Conservation (phyloP, 768 basidiomycete genomes). For the Agrocybe chaxingu region DNA sequence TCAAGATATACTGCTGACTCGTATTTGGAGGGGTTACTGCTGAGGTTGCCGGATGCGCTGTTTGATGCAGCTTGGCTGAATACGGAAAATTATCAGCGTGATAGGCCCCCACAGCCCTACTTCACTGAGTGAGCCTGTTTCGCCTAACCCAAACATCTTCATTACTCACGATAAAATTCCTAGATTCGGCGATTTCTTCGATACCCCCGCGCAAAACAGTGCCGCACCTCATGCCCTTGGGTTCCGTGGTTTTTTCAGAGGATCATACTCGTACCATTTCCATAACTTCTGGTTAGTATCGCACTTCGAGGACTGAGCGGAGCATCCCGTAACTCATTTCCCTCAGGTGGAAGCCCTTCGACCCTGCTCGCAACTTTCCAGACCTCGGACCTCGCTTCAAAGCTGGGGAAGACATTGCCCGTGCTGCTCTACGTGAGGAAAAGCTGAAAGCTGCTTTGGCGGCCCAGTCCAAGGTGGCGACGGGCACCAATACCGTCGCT, state of each 20-base stretch:
- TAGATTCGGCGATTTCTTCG: conserved; percentile 84
- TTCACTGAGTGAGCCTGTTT: conserved; percentile 65
- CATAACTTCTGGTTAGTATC: conserved; percentile 82
- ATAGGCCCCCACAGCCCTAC: conserved; percentile 90
- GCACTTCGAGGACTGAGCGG: neutral
- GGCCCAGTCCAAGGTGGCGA: conserved; percentile 13
- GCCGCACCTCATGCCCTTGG: conserved; percentile 83
- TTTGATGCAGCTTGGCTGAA: conserved; percentile 96
- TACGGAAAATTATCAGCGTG: conserved; percentile 83
- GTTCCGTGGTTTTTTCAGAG: conserved; percentile 89
- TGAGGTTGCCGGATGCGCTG: conserved; percentile 85
- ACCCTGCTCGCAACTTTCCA: conserved; percentile 83
- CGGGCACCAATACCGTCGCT: conserved; percentile 7
- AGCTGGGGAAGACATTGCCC: conserved; percentile 67
- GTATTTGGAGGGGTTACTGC: conserved; percentile 67
- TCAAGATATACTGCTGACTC: conserved; percentile 84
- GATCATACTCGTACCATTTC: conserved; percentile 92
- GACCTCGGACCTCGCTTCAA: conserved; percentile 82
- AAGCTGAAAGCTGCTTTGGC: conserved; percentile 20
- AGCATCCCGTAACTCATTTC: neutral
- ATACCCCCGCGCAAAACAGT: conserved; percentile 63
- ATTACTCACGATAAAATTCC: conserved; percentile 2
- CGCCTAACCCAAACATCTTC: neutral
- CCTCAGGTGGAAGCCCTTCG: conserved; percentile 91
- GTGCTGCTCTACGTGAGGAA: conserved; percentile 34